Conservation (phyloP, 345 rosid genomes). For the Reutealis trisperma region DNA sequence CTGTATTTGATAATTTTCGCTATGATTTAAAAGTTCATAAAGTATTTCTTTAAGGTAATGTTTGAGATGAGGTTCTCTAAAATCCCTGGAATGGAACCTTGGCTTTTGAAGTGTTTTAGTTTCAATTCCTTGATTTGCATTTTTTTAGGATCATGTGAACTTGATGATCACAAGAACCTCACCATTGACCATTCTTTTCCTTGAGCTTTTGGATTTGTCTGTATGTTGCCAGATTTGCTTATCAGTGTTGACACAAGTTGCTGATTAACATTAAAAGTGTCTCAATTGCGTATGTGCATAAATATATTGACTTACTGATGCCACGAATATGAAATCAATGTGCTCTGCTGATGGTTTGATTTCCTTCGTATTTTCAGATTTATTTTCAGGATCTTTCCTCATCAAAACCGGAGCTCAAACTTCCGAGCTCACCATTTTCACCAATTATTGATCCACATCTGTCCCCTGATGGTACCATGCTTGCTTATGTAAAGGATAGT, state of each 20-base stretch:
- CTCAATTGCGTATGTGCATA: background rate
- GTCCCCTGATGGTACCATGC: conserved; percentile 84
- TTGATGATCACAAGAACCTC: background rate
- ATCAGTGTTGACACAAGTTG: background rate
- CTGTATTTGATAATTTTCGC: background rate
- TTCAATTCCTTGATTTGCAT: background rate
- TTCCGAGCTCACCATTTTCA: conserved; percentile 56
- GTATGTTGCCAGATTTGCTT: background rate
- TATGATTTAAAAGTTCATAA: background rate
- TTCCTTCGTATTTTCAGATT: conserved; percentile 46
- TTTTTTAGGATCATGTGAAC: background rate
- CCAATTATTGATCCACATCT: conserved; percentile 84
- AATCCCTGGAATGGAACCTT: background rate
- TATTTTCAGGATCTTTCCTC: conserved; percentile 75
- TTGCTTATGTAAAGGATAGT: conserved; percentile 64
- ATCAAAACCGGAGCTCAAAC: conserved; percentile 71
- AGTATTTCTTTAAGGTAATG: background rate
- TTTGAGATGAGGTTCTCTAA: background rate
- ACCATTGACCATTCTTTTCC: background rate
- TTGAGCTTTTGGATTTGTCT: background rate
- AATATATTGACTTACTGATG: background rate
- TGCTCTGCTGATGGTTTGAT: conserved; percentile 2
- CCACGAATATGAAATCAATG: background rate
- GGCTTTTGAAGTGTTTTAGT: background rate
- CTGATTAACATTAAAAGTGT: background rate